Base-by-base conservation (phyloP, 805 yeast species). In the Wickerhamiella qilinensis region DNA sequence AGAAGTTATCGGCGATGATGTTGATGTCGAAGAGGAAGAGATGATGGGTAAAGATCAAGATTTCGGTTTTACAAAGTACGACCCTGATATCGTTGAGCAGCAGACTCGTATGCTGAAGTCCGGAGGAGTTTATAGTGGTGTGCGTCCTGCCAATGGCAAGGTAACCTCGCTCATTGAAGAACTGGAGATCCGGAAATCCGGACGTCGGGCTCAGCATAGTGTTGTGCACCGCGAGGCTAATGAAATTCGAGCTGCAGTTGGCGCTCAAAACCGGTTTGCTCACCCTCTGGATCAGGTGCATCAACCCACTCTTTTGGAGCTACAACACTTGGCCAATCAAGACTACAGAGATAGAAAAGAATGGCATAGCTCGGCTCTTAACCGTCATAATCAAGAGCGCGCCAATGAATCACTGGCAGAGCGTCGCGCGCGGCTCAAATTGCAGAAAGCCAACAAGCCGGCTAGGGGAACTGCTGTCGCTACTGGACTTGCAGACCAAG, bases 111-210 rank as follows among this genome's bases (percentile, higher is more conserved):
- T 48, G 45, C 46, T 50, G 38, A 36, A 47, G 27, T 37, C 46
- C 2, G 54, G 54, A 18, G 54, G 52, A 11, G 34, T 48, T 3
- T 46, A 48, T 21, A 36, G 41, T 28, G 39, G 47, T 16, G 28
- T 38, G 2, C 33, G 34, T 16, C 48, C 49, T 4, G 25, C 30
- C 5, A 15, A 29, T 14, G 46, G 49, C 6, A 50, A 49, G 31
- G 50, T 56, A 1, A 52, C 53, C 15, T 55, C 62, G 11, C 45
- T 58, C n/a, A 54, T 58, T 24, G 63, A 58, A 41, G 63, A 58
- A 40, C 43, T 58, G 25, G 63, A 58, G 39, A 47, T 56, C 27
- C 54, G 63, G 21, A 58, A 58, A 39, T 51, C 52, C 18, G 60
- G 56, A 27, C 40, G 51, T 16, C 39, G 38, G 30, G 45, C 50